Conservation (phyloP, 495 filamentous ascomycete species). For the Aspergillus biplanus region DNA sequence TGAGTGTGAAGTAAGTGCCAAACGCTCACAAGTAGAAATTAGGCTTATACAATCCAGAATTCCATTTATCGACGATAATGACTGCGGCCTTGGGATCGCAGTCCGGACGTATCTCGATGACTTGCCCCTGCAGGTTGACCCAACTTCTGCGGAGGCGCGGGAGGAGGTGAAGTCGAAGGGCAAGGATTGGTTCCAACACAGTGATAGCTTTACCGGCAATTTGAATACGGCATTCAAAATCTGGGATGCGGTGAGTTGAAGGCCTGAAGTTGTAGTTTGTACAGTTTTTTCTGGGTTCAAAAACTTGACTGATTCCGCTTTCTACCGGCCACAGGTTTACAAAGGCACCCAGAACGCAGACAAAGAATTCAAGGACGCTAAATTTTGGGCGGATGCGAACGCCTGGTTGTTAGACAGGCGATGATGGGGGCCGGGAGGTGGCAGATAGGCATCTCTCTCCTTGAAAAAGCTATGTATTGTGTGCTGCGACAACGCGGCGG, state of each 20-base stretch:
- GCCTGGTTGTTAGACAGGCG: conserved; percentile 61
- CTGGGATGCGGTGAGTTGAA: conserved; percentile 71
- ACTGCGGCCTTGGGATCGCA: conserved; percentile 85
- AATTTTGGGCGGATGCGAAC: conserved; percentile 66
- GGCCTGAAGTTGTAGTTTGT: background rate
- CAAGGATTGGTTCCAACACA: conserved; percentile 74
- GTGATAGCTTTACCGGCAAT: conserved; percentile 74
- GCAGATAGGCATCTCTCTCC: background rate
- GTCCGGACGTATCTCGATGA: conserved; percentile 94
- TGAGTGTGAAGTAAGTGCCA: conserved; percentile 69
- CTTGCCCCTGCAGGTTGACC: conserved; percentile 55
- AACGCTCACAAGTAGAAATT: background rate
- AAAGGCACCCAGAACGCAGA: conserved; percentile 66
- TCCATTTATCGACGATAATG: conserved; percentile 82
- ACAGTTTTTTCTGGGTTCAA: background rate
- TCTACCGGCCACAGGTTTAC: conserved; percentile 52
- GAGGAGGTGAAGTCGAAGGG: conserved; percentile 66
- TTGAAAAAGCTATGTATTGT: background rate
- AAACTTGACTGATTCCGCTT: too few relatives aligned
- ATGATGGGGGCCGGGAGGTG: conserved; percentile 29
- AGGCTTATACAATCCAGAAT: conserved; percentile 60
- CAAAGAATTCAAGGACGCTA: conserved; percentile 65
- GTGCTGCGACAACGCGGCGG: background rate
- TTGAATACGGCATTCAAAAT: conserved; percentile 78
- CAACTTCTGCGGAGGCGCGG: conserved; percentile 61